phyloP scores from a whole-genome alignment of 495 filamentous ascomycete genomes.

The Podospora anserina region DNA sequence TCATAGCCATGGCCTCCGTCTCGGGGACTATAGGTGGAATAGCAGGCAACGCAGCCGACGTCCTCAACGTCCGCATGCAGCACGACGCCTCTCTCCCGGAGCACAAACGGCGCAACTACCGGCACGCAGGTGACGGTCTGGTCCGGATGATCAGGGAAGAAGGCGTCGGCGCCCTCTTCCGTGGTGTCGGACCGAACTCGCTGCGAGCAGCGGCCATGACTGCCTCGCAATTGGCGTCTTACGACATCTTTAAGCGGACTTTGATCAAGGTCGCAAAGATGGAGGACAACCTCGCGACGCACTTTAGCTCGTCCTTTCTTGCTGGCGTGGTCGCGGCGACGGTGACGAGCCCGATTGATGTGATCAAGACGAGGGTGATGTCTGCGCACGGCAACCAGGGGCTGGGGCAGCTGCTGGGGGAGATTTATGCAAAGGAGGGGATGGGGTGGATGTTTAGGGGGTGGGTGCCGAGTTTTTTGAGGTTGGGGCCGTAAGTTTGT shows the following conservation, averaged over 20 bases:
- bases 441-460: constrained; percentile 89
- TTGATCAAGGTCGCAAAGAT: constrained; percentile 66
- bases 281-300: constrained; percentile 73
- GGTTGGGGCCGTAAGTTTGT: constrained; percentile 63
- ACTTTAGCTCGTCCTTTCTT: constrained; percentile 81
- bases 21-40: constrained; percentile 89
- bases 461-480: constrained; percentile 95
- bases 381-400: constrained; percentile 57
- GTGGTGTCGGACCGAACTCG: constrained; percentile 90
- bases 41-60: constrained; percentile 89
- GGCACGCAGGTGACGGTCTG: constrained; percentile 81
- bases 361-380: constrained; percentile 97
- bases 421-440: constrained; percentile 76
- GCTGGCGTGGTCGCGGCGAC: constrained; percentile 95
- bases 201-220: constrained; percentile 92
- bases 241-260: constrained; percentile 85
- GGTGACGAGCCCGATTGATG: constrained; percentile 90
- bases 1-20: constrained; percentile 74
- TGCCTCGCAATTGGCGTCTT: constrained; percentile 80
- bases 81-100: constrained; percentile 79
- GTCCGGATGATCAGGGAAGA: constrained; percentile 79
- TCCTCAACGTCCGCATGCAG: constrained; percentile 98
- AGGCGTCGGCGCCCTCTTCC: constrained; percentile 67
- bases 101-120: constrained; percentile 78
- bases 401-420: constrained; percentile 56